Percentiles rank a stretch among this genome's conserved stretches.
Conservation (phyloP, 2,329 filamentous ascomycete species). For the Fusarium caatingaense region DNA sequence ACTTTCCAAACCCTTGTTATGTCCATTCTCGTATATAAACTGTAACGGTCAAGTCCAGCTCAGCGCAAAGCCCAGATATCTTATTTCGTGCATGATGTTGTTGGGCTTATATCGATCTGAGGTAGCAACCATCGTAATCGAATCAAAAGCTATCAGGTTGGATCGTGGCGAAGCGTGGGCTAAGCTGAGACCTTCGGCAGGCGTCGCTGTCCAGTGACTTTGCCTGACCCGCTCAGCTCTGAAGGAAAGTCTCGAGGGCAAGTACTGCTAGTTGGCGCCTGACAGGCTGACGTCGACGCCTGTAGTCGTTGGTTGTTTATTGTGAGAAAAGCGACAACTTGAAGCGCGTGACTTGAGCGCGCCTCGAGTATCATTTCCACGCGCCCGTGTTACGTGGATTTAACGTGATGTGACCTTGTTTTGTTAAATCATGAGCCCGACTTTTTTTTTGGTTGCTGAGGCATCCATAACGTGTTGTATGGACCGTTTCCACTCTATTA, state of each 20-base stretch:
- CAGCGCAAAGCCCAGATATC: neutral
- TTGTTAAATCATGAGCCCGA: conserved; percentile 33
- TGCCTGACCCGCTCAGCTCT: conserved; percentile 21
- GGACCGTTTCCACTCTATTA: conserved; percentile 22
- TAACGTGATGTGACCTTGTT: conserved; percentile 38
- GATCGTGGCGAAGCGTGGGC: conserved; percentile 15
- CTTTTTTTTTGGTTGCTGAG: conserved; percentile 42
- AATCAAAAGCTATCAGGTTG: neutral
- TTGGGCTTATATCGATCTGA: neutral
- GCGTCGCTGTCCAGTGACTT: conserved; percentile 43
- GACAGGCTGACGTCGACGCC: conserved; percentile 23
- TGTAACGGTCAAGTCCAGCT: neutral
- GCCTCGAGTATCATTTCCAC: conserved; percentile 29
- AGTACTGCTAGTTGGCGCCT: conserved; percentile 27
- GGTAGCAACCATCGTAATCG: neutral
- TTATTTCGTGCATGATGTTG: neutral
- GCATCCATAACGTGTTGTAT: conserved; percentile 31
- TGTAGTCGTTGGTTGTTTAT: conserved; percentile 6
- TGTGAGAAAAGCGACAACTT: neutral
- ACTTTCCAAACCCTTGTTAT: neutral
- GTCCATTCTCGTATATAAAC: neutral
- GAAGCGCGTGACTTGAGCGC: conserved; percentile 35
- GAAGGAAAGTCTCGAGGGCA: conserved; percentile 28
- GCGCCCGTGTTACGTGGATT: conserved; percentile 29
- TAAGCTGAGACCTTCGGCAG: conserved; percentile 39